These are phyloP conservation scores for Suillus lakei DNA, from an alignment of 768 basidiomycete species.

Conservation along the genomic window DNA sequence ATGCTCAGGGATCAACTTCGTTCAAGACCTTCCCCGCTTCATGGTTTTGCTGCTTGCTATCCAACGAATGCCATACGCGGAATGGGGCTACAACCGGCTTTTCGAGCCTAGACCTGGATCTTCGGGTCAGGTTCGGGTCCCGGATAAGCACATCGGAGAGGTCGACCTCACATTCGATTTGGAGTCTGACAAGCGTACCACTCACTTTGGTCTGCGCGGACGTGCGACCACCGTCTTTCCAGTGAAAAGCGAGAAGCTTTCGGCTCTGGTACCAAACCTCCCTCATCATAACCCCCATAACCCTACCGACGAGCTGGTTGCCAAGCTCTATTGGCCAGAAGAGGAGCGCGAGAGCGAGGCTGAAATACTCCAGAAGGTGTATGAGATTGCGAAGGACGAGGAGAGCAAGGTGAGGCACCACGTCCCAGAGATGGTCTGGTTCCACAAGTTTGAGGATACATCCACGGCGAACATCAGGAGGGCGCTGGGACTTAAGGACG, in stretches of 20 bases:
- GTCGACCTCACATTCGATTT: slow-evolving; percentile 4
- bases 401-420: not conserved
- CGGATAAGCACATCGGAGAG: not conserved
- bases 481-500: not conserved
- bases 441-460: not conserved
- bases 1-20: slow-evolving; percentile 16
- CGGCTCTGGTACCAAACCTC: not conserved
- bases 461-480: not conserved
- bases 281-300: not conserved
- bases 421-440: slow-evolving; percentile 3
- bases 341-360: not conserved
- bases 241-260: not conserved
- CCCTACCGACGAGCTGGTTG: not conserved
- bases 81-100: slow-evolving; percentile 17
- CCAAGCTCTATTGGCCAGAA: not conserved
- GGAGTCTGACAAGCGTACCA: not conserved
- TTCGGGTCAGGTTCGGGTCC: not conserved
- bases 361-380: not conserved
- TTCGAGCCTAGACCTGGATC: not conserved
- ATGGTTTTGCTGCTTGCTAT: slow-evolving; percentile 15
- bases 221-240: slow-evolving; percentile 17
- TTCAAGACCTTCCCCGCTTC: slow-evolving; percentile 20
- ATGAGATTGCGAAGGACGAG: not conserved
- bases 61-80: slow-evolving; percentile 10
- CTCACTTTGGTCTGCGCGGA: slow-evolving; percentile 12